Percentiles rank a stretch among this genome's conserved stretches.
Evolutionary conservation across 2,329 filamentous ascomycete species (phyloP).

Genomic region (Cladobotryum protrusum): DNA sequence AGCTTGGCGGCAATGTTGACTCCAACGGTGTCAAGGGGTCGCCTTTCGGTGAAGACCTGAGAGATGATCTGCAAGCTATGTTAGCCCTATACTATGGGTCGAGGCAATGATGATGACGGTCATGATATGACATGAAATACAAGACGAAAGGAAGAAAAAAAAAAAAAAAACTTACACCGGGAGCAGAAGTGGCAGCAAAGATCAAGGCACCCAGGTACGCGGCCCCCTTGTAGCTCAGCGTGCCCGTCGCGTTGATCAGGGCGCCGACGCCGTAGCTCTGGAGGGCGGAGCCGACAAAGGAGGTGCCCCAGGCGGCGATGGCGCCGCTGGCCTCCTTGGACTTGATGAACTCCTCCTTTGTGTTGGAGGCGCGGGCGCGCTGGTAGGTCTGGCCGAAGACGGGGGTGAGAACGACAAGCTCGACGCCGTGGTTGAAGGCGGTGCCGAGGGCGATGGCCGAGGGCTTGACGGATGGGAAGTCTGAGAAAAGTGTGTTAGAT

Average conservation of each 20-base stretch:
- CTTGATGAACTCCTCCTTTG: conserved; percentile 92
- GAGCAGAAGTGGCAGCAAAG: conserved; percentile 86
- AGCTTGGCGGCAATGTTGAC: conserved; percentile 78
- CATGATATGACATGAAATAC: not conserved
- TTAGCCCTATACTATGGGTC: not conserved
- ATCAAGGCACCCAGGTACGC: conserved; percentile 87
- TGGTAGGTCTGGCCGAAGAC: conserved; percentile 94
- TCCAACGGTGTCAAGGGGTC: conserved; percentile 82
- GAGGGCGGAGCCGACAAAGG: conserved; percentile 78
- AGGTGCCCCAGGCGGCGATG: conserved; percentile 84
- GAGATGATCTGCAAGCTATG: conserved; percentile 64
- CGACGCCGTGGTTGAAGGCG: conserved; percentile 88
- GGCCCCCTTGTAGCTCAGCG: conserved; percentile 93
- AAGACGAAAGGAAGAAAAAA: too few species aligned
- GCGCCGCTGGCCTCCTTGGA: conserved; percentile 88
- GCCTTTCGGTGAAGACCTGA: conserved; percentile 85
- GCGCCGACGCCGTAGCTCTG: conserved; percentile 88
- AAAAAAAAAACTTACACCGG: conserved; percentile 56
- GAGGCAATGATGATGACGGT: not conserved
- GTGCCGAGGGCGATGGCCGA: conserved; percentile 96
- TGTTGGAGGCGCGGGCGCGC: conserved; percentile 83
- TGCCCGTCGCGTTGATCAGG: conserved; percentile 90
- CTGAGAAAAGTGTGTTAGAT: conserved; percentile 25
- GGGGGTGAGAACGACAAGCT: conserved; percentile 79
- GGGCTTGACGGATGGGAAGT: conserved; percentile 78